Base-by-base conservation (phyloP, 108 stramenopile genomes). In the Chaetoceros muelleri region DNA sequence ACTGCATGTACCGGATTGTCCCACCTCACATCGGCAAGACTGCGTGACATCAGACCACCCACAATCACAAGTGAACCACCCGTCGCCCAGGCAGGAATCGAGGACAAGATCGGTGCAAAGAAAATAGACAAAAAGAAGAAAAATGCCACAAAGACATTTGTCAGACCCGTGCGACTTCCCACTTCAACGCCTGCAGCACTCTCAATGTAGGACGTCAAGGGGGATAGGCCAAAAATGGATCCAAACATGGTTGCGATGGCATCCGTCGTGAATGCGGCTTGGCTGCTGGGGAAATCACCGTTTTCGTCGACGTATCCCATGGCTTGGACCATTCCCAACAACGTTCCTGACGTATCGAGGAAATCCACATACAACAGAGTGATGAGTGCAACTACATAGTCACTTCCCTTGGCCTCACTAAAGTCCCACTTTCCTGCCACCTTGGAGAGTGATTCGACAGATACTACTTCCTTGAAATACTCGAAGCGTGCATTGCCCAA, bases 11-110 rank as follows among this genome's bases (percentile, higher is more conserved):
- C 52, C 31, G 73, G 69, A 56, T 76, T 63, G 21, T 84, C 55
- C 82, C 84, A 94, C 29, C 90, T 79, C 52, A 94, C 70, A 24
- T 81, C 59, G 28, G 58, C 60, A 21, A 81, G 50, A 49, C 67
- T 56, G 25, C 71, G 62, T 30, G 71, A 70, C 87, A 89, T 88
- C 26, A 90, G 57, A 19, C 78, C 55, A 19, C 88, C 88, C 16
- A 90, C 82, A 52, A 88, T 62, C 29, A 94, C 79, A 44, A 88
- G 52, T 19, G 83, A 76, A 17, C 83, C 83, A n/a, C 86, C 87
- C 23, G 80, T 90, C 30, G 93, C 93, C 79, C 83, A 79, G 7
- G 79, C 61, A 20, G 93, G 93, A 46, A 94, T 82, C 34, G 67
- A 65, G 46, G 84, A 82, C 52, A 94, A 64, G 46, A 90, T 73